These are phyloP conservation scores for Ophiosphaerella korrae DNA, from an alignment of 2,329 filamentous ascomycete species.

Conservation along the genomic window DNA sequence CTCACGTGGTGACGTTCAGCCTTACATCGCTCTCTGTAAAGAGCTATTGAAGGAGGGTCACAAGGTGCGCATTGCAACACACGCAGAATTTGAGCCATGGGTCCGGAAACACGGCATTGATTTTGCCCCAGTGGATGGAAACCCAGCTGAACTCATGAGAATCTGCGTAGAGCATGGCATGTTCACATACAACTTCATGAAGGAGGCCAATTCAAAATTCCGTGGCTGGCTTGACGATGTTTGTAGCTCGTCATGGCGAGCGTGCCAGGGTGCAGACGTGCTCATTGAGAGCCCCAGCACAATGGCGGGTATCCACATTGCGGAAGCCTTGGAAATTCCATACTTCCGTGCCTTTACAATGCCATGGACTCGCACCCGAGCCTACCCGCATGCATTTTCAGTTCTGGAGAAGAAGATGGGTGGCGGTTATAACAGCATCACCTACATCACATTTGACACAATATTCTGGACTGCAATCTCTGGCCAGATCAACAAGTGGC, in stretches of 20 bases:
- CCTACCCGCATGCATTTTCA: constrained; percentile 95
- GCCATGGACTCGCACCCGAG: constrained; percentile 95
- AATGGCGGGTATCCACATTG: constrained; percentile 98
- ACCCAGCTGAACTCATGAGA: constrained; percentile 92
- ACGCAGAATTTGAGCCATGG: constrained; percentile 88
- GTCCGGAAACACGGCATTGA: constrained; percentile 92
- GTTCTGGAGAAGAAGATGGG: constrained; percentile 93
- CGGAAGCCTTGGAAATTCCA: constrained; percentile 87
- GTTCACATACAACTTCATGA: constrained; percentile 90
- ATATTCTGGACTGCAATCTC: constrained; percentile 96
- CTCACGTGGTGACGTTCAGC: constrained; percentile 93
- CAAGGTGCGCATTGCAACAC: constrained; percentile 84
- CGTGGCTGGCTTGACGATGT: constrained; percentile 94
- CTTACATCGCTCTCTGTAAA: constrained; percentile 95
- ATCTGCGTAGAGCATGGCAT: constrained; percentile 97
- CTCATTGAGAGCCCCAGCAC: constrained; percentile 94
- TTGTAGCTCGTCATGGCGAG: constrained; percentile 77
- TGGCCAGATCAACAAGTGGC: constrained; percentile 90
- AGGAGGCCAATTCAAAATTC: constrained; percentile 75
- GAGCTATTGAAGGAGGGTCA: constrained; percentile 88
- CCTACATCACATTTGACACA: constrained; percentile 94
- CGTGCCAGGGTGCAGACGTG: constrained; percentile 85
- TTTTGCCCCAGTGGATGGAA: constrained; percentile 84
- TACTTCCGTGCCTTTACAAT: constrained; percentile 98
- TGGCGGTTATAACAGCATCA: constrained; percentile 91